Conservation (phyloP, 192 early-diverging fungal genomes). For the Phlyctochytrium planicorne region DNA sequence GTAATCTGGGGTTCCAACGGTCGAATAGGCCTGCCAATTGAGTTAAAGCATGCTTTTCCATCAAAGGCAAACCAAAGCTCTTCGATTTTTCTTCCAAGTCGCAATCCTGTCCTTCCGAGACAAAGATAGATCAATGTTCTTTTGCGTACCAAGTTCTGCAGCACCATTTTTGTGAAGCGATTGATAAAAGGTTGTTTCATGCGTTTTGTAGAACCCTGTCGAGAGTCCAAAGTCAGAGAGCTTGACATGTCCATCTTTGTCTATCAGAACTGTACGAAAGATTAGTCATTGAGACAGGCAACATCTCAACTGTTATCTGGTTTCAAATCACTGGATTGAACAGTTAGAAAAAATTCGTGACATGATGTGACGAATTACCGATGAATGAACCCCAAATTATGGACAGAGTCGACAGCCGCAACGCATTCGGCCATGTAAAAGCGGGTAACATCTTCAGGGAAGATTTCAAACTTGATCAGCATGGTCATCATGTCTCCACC, state of each 20-base stretch:
- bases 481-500: conserved; percentile 99
- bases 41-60: not conserved
- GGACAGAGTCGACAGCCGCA: conserved; percentile 88
- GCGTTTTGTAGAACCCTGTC: conserved; percentile 98
- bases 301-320: conserved; percentile 53
- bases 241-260: conserved; percentile 98
- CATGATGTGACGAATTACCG: no score
- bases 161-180: not conserved
- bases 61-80: conserved; percentile 66
- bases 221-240: conserved; percentile 99
- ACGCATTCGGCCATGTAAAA: conserved; percentile 99
- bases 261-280: conserved; percentile 67
- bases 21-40: conserved; percentile 78
- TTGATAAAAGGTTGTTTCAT: conserved; percentile 92
- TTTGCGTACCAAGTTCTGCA: conserved; percentile 37
- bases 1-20: conserved; percentile 98
- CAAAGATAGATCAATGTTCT: conserved; percentile 90
- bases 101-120: conserved; percentile 92
- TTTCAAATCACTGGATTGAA: conserved; percentile 52
- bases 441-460: conserved; percentile 94
- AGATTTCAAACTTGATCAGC: conserved; percentile 96
- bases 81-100: conserved; percentile 97
- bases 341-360: not conserved
- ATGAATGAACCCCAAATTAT: conserved; percentile 93
- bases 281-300: not conserved